Evolutionary conservation across 495 filamentous ascomycete species (phyloP).

Genomic region (Aspergillus egyptiacus): DNA sequence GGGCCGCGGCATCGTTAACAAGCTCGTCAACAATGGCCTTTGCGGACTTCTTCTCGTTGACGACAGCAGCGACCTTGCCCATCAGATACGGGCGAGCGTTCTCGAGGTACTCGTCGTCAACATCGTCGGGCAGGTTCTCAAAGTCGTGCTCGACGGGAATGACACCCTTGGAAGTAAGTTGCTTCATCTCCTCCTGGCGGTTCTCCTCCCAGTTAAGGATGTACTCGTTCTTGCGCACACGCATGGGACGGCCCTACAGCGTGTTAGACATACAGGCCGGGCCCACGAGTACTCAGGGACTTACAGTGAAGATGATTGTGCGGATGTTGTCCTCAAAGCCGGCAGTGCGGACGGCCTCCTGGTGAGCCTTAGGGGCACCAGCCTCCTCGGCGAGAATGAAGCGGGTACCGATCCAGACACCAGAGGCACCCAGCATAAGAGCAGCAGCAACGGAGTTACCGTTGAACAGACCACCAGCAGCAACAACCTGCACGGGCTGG

Average conservation of each 20-base stretch:
- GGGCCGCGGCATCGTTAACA: constrained; percentile 69
- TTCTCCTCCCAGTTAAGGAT: constrained; percentile 96
- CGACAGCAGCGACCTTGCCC: constrained; percentile 92
- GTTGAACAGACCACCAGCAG: constrained; percentile 91
- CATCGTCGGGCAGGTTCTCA: constrained; percentile 69
- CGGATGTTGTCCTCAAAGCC: constrained; percentile 91
- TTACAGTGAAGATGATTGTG: constrained; percentile 92
- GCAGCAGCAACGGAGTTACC: constrained; percentile 84
- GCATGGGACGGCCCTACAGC: constrained; percentile 74
- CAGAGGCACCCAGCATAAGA: constrained; percentile 86
- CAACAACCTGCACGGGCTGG: constrained; percentile 79
- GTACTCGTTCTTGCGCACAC: constrained; percentile 88
- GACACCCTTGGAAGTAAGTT: constrained; percentile 78
- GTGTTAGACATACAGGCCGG: constrained; percentile 16
- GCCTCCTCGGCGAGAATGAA: constrained; percentile 94
- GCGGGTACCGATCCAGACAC: constrained; percentile 93
- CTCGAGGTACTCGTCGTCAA: constrained; percentile 77
- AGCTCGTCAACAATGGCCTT: constrained; percentile 95
- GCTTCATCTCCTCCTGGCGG: constrained; percentile 79
- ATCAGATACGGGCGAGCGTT: constrained; percentile 89
- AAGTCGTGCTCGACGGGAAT: constrained; percentile 94
- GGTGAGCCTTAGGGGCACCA: constrained; percentile 87
- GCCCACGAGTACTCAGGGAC: constrained; percentile 10
- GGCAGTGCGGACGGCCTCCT: constrained; percentile 90
- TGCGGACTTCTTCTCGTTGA: constrained; percentile 86